Base-by-base conservation (phyloP, 768 basidiomycete genomes). In the Pisolithus orientalis region DNA sequence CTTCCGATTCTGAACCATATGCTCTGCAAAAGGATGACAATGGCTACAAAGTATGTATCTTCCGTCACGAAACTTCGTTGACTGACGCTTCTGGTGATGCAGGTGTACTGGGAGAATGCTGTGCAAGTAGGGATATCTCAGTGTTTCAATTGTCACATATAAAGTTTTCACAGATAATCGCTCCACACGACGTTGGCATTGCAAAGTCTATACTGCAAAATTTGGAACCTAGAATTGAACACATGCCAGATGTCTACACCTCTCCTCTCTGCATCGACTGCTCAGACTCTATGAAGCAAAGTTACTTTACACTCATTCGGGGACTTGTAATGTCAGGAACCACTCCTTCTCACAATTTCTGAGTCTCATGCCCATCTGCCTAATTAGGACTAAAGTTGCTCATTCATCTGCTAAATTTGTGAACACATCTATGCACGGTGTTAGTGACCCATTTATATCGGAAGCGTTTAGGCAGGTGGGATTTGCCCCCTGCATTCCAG, bases 51-150 rank as follows among this genome's bases (percentile, higher is more conserved):
- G 90, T 83, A 44, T 53, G 61, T 49, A 17, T 24, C 39, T 28
- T 50, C 0, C 14, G 40, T n/a, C 10, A 39, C 27, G 13, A 29
- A 49, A 9, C 39, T 39, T 13, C 34, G 1, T 14, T 37, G 16
- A 1, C n/a, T 48, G 51, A 45, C 27, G 38, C 56, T 39, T 49
- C 44, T 46, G 39, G 29, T 50, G 24, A 21, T 31, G 10, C 43
- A 90, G 88, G 89, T 91, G 17, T 92, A 92, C 59, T 92, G 90
- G 90, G 87, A 90, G 65, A 92, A 92, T 60, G 88, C 80, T 0
- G 85, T 91, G 0, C 90, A 92, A 72, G 89, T 89, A 53, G 37
- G 63, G 32, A 16, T 27, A 24, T 31, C 9, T 16, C 9, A 52
- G 44, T 40, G 5, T 51, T 24, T 17, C 32, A 27, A n/a, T 4